Evolutionary conservation across 2,329 filamentous ascomycete genomes (phyloP).

Genomic region (Colletotrichum somersetense): DNA sequence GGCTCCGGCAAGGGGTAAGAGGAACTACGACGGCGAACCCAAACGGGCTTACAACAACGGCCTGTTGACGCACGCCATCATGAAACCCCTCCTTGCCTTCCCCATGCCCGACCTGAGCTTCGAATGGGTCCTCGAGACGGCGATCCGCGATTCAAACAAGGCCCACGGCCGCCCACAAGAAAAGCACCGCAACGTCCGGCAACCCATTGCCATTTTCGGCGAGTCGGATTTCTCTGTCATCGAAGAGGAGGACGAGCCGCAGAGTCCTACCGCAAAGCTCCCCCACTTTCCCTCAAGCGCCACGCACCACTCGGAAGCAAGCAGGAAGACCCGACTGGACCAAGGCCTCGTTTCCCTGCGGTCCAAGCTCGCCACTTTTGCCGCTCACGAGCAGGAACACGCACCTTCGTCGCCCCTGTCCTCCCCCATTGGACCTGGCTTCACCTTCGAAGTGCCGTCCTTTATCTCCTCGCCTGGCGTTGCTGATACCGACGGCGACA

Average conservation of each 20-base stretch:
- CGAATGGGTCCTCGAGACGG: slow-evolving; percentile 33
- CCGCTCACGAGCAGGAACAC: not conserved
- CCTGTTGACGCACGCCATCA: slow-evolving; percentile 31
- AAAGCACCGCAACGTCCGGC: slow-evolving; percentile 29
- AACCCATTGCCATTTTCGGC: slow-evolving; percentile 32
- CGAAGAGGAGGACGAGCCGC: slow-evolving; percentile 38
- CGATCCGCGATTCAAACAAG: slow-evolving; percentile 25
- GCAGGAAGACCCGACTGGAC: slow-evolving; percentile 23
- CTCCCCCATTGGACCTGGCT: slow-evolving; percentile 28
- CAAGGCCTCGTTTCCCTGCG: slow-evolving; percentile 18
- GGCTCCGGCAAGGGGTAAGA: slow-evolving; percentile 4
- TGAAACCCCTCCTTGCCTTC: slow-evolving; percentile 30
- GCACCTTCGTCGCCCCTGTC: slow-evolving; percentile 11
- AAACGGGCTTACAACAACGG: slow-evolving; percentile 37
- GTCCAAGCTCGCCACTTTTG: slow-evolving; percentile 14
- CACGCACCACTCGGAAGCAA: slow-evolving; percentile 32
- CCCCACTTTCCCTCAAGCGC: slow-evolving; percentile 37
- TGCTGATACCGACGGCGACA: slow-evolving; percentile 1
- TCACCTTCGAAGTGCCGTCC: slow-evolving; percentile 29
- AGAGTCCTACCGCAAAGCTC: slow-evolving; percentile 32
- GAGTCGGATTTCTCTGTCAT: slow-evolving; percentile 34
- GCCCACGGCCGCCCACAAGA: slow-evolving; percentile 9
- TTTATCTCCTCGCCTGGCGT: slow-evolving; percentile 20
- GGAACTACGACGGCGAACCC: slow-evolving; percentile 24
- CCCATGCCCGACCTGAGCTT: slow-evolving; percentile 36